Base-by-base conservation (phyloP, 2,329 filamentous ascomycete species). In the Endoconidiophora laricicola region DNA sequence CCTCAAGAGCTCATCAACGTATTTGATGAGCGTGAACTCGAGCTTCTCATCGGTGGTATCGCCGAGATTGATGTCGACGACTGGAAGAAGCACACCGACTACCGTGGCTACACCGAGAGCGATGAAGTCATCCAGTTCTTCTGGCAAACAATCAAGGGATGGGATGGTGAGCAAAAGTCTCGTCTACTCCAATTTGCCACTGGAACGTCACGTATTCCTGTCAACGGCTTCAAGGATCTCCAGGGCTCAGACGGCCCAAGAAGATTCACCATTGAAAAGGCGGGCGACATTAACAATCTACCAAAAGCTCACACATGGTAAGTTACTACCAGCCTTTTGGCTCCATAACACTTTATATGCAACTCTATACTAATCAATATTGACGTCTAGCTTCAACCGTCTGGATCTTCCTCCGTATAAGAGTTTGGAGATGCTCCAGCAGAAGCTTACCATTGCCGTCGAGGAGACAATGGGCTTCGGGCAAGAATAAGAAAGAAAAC, bases 71-170 rank as follows among this genome's bases (percentile, higher is more conserved):
- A 98, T 61, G 90, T 98, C 14, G 91, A 98, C 54, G 91, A 98
- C 67, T 98, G 91, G 91, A 96, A 98, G 82, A 98, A 98, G 73
- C 91, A 98, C 69, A 98, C 91, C 44, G 91, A 98, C 62, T 98
- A 98, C 67, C 83, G 91, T 58, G 91, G 91, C 49, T 98, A 98
- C 73, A 95, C 93, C 7, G 91, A 98, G 68, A 87, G 81, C 52
- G 91, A 98, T 60, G 86, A 95, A 61, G 91, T 98, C 23, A 91
- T 98, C 57, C 85, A 93, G 65, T 88, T 93, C 71, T 98, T 98
- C 76, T 98, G 91, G 91, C 88, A 94, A 72, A 90, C 84, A 54
- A 91, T 98, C 56, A 81, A 90, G 57, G 86, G 79, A 54, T 98
- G 91, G 91, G 91, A 98, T 63, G 87, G 91, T 24, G 91, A 98